Conservation (phyloP, 2,329 filamentous ascomycete species). For the Shiraia sp. region DNA sequence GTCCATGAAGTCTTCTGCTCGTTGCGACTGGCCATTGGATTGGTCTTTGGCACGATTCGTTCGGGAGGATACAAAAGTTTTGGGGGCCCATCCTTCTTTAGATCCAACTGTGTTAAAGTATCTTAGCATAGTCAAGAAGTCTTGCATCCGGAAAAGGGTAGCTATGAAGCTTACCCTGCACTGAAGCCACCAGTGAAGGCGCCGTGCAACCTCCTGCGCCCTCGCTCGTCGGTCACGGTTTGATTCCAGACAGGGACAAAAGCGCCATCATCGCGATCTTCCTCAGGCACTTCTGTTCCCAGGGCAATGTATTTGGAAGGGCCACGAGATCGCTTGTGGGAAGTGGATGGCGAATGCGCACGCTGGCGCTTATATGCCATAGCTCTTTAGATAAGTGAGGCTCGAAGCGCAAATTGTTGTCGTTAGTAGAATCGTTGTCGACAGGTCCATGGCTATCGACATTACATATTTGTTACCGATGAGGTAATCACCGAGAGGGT, state of each 20-base stretch:
- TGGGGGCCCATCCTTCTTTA: constrained; percentile 96
- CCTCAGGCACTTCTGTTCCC: constrained; percentile 80
- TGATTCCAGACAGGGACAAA: constrained; percentile 98
- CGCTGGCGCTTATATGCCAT: constrained; percentile 43
- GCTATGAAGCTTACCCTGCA: constrained; percentile 71
- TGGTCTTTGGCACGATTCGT: constrained; percentile 73
- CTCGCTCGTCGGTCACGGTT: constrained; percentile 90
- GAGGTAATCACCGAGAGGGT: no score
- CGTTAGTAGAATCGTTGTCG: background rate
- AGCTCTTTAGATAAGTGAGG: background rate
- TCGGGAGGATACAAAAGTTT: constrained; percentile 89
- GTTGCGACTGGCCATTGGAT: constrained; percentile 58
- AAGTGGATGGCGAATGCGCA: constrained; percentile 27
- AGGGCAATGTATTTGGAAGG: constrained; percentile 43
- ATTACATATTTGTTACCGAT: no score
- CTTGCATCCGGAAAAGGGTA: constrained; percentile 19
- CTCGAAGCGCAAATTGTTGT: background rate
- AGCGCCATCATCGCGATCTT: constrained; percentile 83
- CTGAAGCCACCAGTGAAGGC: constrained; percentile 97
- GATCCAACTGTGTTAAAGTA: constrained; percentile 99
- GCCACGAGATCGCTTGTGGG: constrained; percentile 74
- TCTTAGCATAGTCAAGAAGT: constrained; percentile 55
- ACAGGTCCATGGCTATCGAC: background rate
- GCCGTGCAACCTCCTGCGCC: constrained; percentile 87
- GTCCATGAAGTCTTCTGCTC: constrained; percentile 94